Evolutionary conservation across 208 protist species (phyloP).

Genomic region (Acanthamoeba culbertsoni): DNA sequence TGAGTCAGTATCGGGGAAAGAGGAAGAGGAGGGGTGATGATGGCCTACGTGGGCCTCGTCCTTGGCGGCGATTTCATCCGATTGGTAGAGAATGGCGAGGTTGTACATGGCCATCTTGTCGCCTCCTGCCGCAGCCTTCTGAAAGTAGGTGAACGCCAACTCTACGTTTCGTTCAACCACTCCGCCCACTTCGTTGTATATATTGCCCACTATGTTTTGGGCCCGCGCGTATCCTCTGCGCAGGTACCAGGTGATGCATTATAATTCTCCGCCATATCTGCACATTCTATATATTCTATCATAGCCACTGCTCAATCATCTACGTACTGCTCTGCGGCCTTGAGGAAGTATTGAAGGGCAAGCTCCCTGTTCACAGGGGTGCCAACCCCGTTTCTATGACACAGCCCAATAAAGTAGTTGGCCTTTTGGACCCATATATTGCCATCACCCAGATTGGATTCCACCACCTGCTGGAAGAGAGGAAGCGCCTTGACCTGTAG

Average conservation of each 20-base stretch:
- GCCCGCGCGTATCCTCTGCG: background rate
- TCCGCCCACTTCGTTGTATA: background rate
- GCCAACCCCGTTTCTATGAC: background rate
- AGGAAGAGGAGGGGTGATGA: background rate
- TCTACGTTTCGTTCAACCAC: background rate
- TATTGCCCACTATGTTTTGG: background rate
- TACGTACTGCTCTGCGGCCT: background rate
- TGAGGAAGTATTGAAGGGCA: background rate
- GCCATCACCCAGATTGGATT: background rate
- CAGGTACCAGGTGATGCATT: background rate
- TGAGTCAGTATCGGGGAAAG: no score
- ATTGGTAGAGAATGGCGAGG: constrained; percentile 6
- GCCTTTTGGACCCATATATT: background rate
- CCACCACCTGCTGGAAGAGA: background rate
- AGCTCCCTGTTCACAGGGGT: background rate
- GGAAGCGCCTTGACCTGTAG: background rate
- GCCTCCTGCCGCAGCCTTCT: background rate
- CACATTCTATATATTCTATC: no score
- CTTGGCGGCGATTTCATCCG: background rate
- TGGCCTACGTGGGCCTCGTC: background rate
- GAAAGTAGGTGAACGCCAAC: background rate
- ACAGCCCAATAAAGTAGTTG: background rate
- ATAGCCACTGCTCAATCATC: no score
- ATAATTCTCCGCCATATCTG: no score
- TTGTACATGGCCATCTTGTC: background rate